These are phyloP conservation scores for Nitzschia sp. DNA, from an alignment of 108 stramenopile genomes.

Conservation along the genomic window DNA sequence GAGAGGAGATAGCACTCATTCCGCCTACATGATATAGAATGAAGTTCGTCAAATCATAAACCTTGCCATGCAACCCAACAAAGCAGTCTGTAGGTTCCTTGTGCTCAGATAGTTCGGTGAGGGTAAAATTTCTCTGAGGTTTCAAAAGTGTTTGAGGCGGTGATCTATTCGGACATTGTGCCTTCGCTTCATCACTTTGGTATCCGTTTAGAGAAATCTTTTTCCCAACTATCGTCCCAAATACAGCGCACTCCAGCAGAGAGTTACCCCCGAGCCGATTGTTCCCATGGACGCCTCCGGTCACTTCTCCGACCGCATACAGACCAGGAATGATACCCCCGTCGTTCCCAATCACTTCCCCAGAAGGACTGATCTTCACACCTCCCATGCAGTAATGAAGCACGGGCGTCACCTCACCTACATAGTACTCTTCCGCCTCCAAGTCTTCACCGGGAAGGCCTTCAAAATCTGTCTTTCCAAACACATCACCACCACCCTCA, in stretches of 20 bases:
- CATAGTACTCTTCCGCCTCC: conserved; percentile 45
- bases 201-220: background rate
- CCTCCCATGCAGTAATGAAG: conserved; percentile 96
- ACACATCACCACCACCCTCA: conserved; percentile 32
- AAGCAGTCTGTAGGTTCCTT: conserved; percentile 33
- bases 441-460: conserved; percentile 39
- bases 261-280: conserved; percentile 89
- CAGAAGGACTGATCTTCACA: conserved; percentile 64
- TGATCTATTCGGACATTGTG: background rate
- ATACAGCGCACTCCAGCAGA: conserved; percentile 89
- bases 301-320: conserved; percentile 78
- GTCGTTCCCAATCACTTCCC: conserved; percentile 56
- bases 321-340: conserved; percentile 54
- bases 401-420: conserved; percentile 62
- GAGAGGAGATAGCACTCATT: conserved; percentile 51
- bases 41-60: conserved; percentile 29
- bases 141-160: background rate
- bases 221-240: conserved; percentile 74
- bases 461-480: conserved; percentile 60
- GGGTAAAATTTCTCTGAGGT: conserved; percentile 22
- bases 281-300: conserved; percentile 78
- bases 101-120: conserved; percentile 55
- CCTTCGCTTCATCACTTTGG: background rate
- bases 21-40: conserved; percentile 18
- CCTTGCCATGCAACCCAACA: conserved; percentile 14